Base-by-base conservation (phyloP, 2,329 filamentous ascomycete species). In the Ophiognomonia clavigignenti-juglandacearum region DNA sequence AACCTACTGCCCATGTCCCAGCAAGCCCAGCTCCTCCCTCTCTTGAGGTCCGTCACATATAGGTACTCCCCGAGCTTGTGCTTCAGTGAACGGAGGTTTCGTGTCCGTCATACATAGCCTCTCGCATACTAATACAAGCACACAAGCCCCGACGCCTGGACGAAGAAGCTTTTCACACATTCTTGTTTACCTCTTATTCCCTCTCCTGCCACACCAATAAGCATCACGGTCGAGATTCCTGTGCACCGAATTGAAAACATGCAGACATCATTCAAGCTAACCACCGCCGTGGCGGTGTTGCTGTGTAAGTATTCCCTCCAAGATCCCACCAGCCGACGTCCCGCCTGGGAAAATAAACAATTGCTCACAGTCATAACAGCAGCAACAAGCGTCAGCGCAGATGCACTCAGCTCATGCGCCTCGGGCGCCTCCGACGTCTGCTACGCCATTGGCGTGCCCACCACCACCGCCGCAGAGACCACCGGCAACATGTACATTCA, bases 401-500 rank as follows among this genome's bases (percentile, higher is more conserved):
- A 51, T 4, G 53, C 61, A 6, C 45, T 61, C n/a, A 54, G 59
- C 13, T 63, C 64, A 55, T 80, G 76, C 54, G 67, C 73, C 35
- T 58, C 57, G 3, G 53, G 57, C 42, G 58, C 61, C 27, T 36
- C 24, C 19, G 54, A 64, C n/a, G 61, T 81, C 34, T 82, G 79
- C 62, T 82, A 73, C 62, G 65, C 67, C 50, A 71, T 83, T 53
- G 80, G 69, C 35, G 71, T 83, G 3, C 80, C 82, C 0, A 56
- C 67, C 38, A 57, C 66, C 2, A 74, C 78, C 1, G 70, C 71
- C 11, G 64, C 64, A 31, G 67, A 70, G 4, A 69, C 69, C 26
- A 64, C 66, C 4, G 79, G 78, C 46, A 78, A 79, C 58, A 69
- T 85, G 45, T 83, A 79, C 59, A 71, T 85, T 53, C 80, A 82